Percentiles rank a stretch among this genome's conserved stretches.
These are phyloP conservation scores for Alternaria viburni DNA, from an alignment of 2,329 filamentous ascomycete species.

Conservation along the genomic window DNA sequence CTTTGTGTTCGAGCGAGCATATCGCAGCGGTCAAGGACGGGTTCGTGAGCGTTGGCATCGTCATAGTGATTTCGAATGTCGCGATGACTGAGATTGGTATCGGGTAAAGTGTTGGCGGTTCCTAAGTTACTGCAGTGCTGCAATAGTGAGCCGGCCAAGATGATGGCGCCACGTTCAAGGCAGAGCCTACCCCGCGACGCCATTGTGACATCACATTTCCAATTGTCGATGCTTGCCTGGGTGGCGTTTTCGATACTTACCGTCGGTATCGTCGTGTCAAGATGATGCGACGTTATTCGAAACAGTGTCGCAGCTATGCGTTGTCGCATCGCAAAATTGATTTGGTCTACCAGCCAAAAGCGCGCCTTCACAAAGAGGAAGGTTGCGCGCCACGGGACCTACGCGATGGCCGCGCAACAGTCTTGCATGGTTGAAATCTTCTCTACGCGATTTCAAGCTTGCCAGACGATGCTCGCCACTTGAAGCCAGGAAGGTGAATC, in stretches of 20 bases:
- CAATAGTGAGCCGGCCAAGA: not conserved
- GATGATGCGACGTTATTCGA: not conserved
- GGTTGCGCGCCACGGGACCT: not conserved
- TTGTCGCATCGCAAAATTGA: not conserved
- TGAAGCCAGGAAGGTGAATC: not conserved
- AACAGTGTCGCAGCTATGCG: not conserved
- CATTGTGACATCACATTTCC: slow-evolving; percentile 13
- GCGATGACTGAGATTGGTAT: not conserved
- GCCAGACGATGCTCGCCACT: slow-evolving; percentile 17
- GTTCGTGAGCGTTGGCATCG: slow-evolving; percentile 24
- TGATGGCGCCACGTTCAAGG: not conserved
- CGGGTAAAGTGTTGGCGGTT: not conserved
- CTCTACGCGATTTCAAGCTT: not conserved
- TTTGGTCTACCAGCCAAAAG: not conserved
- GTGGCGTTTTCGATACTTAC: not conserved
- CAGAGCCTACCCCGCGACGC: slow-evolving; percentile 15
- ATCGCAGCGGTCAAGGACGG: slow-evolving; percentile 34
- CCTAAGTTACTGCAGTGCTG: not conserved
- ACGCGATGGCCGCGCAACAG: not conserved
- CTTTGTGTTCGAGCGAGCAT: slow-evolving; percentile 42
- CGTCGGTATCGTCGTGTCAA: not conserved
- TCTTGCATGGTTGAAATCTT: not conserved
- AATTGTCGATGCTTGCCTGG: not conserved
- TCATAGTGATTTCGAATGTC: slow-evolving; percentile 1
- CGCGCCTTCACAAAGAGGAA: not conserved